Evolutionary conservation across 2,329 filamentous ascomycete genomes (phyloP).

Genomic region (Teratosphaeria zuluensis): DNA sequence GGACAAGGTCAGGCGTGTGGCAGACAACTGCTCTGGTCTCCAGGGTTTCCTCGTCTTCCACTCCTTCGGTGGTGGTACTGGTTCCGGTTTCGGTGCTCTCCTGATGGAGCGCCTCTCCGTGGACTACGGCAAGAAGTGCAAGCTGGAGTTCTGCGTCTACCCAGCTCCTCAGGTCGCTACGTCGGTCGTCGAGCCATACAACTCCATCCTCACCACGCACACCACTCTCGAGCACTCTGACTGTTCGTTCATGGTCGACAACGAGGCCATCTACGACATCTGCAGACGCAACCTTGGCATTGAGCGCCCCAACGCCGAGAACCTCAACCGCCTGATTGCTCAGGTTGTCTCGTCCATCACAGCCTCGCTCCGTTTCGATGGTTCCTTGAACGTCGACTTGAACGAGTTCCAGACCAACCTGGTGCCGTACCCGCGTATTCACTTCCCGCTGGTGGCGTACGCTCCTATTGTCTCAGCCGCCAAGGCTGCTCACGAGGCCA

Average conservation of each 20-base stretch:
- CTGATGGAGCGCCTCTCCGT: conserved; percentile 98
- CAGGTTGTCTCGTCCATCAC: conserved; percentile 99
- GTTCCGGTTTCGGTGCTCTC: conserved; percentile 95
- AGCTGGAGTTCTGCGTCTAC: conserved; percentile 99
- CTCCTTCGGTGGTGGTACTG: conserved; percentile 98
- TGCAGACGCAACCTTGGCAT: conserved; percentile 96
- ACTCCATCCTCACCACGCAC: conserved; percentile 98
- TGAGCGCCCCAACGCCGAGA: conserved; percentile 95
- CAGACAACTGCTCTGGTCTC: conserved; percentile 95
- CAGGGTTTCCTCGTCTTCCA: conserved; percentile 99
- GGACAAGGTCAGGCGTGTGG: conserved; percentile 94
- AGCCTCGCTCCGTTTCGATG: conserved; percentile 94
- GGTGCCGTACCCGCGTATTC: conserved; percentile 96
- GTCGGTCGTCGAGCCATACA: conserved; percentile 98
- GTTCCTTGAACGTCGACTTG: conserved; percentile 96
- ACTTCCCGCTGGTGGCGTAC: conserved; percentile 97
- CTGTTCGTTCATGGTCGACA: conserved; percentile 99
- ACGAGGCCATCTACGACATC: conserved; percentile 99
- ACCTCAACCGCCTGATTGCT: conserved; percentile 96
- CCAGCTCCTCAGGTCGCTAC: conserved; percentile 94
- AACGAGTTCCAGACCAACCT: conserved; percentile 99
- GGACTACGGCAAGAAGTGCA: conserved; percentile 99
- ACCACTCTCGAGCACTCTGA: conserved; percentile 98
- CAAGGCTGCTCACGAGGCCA: conserved; percentile 95
- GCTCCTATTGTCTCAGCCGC: conserved; percentile 86